Evolutionary conservation across 2,329 filamentous ascomycete species (phyloP).

Genomic region (Pseudocercospora ulei): DNA sequence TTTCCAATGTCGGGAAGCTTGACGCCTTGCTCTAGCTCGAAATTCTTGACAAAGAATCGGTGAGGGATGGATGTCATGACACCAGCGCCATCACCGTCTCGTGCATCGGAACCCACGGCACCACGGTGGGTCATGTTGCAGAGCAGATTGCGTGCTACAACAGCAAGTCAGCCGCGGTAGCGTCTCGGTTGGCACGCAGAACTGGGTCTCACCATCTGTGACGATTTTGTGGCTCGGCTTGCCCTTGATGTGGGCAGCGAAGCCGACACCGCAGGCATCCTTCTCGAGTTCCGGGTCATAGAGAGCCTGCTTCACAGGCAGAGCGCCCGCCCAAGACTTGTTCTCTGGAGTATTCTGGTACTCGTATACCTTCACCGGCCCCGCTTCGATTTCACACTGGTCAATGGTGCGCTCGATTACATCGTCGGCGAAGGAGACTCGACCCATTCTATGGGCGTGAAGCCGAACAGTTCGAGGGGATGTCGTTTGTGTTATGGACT

Average conservation of each 20-base stretch:
- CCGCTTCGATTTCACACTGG: slow-evolving; percentile 43
- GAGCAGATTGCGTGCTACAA: slow-evolving; percentile 74
- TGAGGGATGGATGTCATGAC: slow-evolving; percentile 99
- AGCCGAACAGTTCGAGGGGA: slow-evolving; percentile 37
- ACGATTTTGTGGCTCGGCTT: slow-evolving; percentile 96
- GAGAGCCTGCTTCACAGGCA: slow-evolving; percentile 96
- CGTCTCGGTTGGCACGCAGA: not conserved
- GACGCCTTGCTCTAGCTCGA: slow-evolving; percentile 79
- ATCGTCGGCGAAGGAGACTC: slow-evolving; percentile 46
- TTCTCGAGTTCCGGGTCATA: slow-evolving; percentile 95
- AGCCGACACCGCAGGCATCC: slow-evolving; percentile 98
- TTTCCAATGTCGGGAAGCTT: slow-evolving; percentile 80
- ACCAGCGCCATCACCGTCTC: slow-evolving; percentile 95
- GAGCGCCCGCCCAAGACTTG: slow-evolving; percentile 87
- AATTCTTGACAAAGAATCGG: slow-evolving; percentile 98
- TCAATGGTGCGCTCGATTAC: slow-evolving; percentile 40
- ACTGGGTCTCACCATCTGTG: slow-evolving; percentile 70
- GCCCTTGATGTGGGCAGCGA: slow-evolving; percentile 98
- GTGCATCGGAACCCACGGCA: slow-evolving; percentile 92
- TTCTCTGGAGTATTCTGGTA: slow-evolving; percentile 70
- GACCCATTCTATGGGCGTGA: slow-evolving; percentile 47
- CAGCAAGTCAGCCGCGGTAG: too few relatives aligned
- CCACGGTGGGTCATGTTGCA: slow-evolving; percentile 99
- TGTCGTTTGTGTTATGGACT: slow-evolving; percentile 8
- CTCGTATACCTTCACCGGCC: slow-evolving; percentile 59